Percentiles rank a stretch among this genome's conserved stretches.
These are phyloP conservation scores for Lyophyllum shimeji DNA, from an alignment of 768 basidiomycete genomes.

Conservation along the genomic window DNA sequence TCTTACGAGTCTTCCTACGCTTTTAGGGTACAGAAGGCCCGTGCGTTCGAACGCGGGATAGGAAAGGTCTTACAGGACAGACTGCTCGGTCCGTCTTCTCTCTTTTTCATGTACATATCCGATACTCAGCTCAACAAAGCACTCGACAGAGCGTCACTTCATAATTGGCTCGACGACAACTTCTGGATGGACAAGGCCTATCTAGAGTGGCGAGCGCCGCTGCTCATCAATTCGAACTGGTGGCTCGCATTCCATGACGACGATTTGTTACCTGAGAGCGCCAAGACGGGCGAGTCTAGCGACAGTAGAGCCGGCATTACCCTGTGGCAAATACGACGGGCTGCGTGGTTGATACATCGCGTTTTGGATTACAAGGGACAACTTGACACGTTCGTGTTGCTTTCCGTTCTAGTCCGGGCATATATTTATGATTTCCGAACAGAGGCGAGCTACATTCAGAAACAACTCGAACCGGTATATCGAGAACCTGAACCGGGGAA, in stretches of 20 bases:
- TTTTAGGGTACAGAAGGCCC: constrained; percentile 56
- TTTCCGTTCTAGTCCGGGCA: not conserved
- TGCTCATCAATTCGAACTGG: constrained; percentile 94
- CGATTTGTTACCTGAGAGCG: constrained; percentile 49
- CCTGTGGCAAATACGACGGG: constrained; percentile 82
- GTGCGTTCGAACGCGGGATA: constrained; percentile 70
- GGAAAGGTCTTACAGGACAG: constrained; percentile 72
- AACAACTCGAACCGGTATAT: constrained; percentile 66
- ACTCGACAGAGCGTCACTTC: constrained; percentile 77
- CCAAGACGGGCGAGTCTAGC: constrained; percentile 34
- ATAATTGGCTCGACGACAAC: constrained; percentile 94
- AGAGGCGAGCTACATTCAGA: constrained; percentile 74
- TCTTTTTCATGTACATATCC: constrained; percentile 2
- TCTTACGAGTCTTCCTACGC: constrained; percentile 52
- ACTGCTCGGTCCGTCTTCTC: constrained; percentile 55
- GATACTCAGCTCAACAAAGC: constrained; percentile 42
- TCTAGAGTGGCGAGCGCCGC: constrained; percentile 81
- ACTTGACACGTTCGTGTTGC: constrained; percentile 48
- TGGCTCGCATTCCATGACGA: constrained; percentile 89
- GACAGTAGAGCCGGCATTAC: constrained; percentile 50
- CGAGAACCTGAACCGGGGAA: not conserved
- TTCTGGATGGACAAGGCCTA: constrained; percentile 91
- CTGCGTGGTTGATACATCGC: constrained; percentile 78
- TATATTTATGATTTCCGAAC: constrained; percentile 10
- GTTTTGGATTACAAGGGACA: constrained; percentile 71